These are phyloP conservation scores for Ustilago loliicola DNA, from an alignment of 1,284 basidiomycete genomes.

Conservation along the genomic window DNA sequence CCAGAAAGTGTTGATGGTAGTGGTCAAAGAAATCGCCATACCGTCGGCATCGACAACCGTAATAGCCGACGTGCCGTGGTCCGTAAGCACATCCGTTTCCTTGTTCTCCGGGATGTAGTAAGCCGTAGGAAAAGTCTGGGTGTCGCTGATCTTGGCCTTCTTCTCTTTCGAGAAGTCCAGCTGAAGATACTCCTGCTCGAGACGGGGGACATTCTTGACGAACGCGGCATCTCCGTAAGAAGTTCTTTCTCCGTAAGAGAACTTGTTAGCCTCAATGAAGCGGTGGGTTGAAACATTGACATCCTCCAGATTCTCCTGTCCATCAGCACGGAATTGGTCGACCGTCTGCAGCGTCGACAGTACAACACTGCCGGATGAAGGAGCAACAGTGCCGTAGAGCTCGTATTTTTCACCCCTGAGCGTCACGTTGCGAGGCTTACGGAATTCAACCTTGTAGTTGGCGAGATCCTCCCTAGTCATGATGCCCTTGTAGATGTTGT, in stretches of 20 bases:
- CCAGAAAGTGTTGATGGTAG: slow-evolving; percentile 72
- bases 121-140: slow-evolving; percentile 40
- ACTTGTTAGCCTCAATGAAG: slow-evolving; percentile 71
- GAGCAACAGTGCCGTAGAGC: slow-evolving; percentile 64
- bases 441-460: slow-evolving; percentile 54
- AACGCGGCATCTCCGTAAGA: slow-evolving; percentile 72
- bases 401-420: slow-evolving; percentile 48
- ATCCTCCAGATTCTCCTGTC: slow-evolving; percentile 37
- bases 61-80: slow-evolving; percentile 71
- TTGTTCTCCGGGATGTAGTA: slow-evolving; percentile 70
- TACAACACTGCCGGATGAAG: slow-evolving; percentile 67
- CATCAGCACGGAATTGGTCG: slow-evolving; percentile 43
- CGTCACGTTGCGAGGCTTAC: slow-evolving; percentile 50
- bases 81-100: slow-evolving; percentile 59
- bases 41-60: slow-evolving; percentile 71
- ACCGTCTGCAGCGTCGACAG: slow-evolving; percentile 69
- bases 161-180: slow-evolving; percentile 61
- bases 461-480: slow-evolving; percentile 60
- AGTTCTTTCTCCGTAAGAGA: slow-evolving; percentile 72
- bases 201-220: slow-evolving; percentile 69
- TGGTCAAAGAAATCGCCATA: slow-evolving; percentile 71
- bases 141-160: slow-evolving; percentile 65
- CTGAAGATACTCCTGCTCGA: slow-evolving; percentile 69
- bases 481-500: slow-evolving; percentile 64
- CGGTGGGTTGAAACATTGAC: slow-evolving; percentile 69